A percentile compares a stretch with the other conserved stretches of the same genome.
These are phyloP conservation scores for Przewalskia tangutica DNA, from an alignment of 257 asterid species.

Conservation along the genomic window DNA sequence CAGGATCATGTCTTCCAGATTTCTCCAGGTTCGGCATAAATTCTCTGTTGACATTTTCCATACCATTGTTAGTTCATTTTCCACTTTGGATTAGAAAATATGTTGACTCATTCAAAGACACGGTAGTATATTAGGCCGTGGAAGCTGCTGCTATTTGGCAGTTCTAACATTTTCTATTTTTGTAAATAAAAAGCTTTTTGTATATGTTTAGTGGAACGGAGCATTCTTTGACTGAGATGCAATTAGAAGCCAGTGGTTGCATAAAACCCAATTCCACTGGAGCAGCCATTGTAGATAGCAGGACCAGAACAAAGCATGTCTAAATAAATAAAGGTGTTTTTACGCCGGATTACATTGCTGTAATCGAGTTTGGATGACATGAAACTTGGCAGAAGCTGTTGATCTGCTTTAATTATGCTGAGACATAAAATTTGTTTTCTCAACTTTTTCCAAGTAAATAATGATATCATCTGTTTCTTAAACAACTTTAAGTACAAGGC, in stretches of 20 bases:
- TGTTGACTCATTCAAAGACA: neutral
- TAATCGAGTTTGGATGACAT: neutral
- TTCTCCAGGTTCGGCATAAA: constrained; percentile 46
- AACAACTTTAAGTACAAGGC: neutral
- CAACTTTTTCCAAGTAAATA: neutral
- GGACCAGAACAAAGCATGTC: neutral
- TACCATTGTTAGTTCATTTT: neutral
- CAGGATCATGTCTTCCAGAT: constrained; percentile 32
- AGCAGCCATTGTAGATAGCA: neutral
- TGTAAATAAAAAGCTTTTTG: neutral
- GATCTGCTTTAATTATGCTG: neutral
- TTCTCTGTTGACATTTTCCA: neutral
- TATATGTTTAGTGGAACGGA: neutral
- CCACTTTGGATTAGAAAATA: neutral
- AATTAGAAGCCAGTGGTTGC: neutral
- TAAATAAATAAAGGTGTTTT: neutral
- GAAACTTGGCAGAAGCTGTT: neutral
- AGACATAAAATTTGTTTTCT: neutral
- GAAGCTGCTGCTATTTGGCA: neutral
- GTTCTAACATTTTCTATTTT: neutral
- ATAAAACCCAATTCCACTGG: neutral
- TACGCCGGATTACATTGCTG: neutral
- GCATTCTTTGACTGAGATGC: neutral
- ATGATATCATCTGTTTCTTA: neutral
- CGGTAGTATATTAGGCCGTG: neutral